Percentiles rank a stretch among this genome's conserved stretches.
Evolutionary conservation across 1,284 basidiomycete genomes (phyloP).

Genomic region (Cryptococcus sp.): DNA sequence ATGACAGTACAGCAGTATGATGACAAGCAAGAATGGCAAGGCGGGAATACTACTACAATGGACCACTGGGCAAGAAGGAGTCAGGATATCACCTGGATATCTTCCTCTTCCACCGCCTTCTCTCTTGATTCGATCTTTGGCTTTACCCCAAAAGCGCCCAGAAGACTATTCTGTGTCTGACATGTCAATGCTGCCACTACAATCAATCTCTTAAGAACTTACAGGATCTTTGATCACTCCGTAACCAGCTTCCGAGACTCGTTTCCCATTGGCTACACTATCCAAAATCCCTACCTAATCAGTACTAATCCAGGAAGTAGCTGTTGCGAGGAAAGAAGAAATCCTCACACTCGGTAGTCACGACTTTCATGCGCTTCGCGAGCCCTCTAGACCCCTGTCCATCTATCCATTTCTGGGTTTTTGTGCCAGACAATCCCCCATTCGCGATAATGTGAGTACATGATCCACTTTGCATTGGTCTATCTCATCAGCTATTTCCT

Average conservation of each 20-base stretch:
- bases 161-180: conserved; percentile 36
- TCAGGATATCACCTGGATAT: no score
- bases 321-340: no score
- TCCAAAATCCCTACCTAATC: conserved; percentile 38
- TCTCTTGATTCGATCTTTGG: conserved; percentile 17
- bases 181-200: neutral
- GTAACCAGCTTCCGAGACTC: conserved; percentile 42
- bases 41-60: neutral
- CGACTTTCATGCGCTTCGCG: conserved; percentile 33
- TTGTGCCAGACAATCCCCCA: conserved; percentile 39
- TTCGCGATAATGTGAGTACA: conserved; percentile 46
- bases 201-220: conserved; percentile 7
- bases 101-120: no score
- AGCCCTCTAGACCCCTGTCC: conserved; percentile 35
- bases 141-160: conserved; percentile 29
- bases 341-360: conserved; percentile 44
- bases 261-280: conserved; percentile 33
- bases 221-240: conserved; percentile 43
- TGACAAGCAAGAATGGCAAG: conserved; percentile 1
- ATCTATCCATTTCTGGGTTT: conserved; percentile 47
- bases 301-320: neutral
- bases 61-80: neutral
- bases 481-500: conserved; percentile 3
- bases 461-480: conserved; percentile 30
- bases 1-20: conserved; percentile 1